These are phyloP conservation scores for Lasiodiplodia hormozganensis DNA, from an alignment of 2,329 filamentous ascomycete species.

Conservation along the genomic window DNA sequence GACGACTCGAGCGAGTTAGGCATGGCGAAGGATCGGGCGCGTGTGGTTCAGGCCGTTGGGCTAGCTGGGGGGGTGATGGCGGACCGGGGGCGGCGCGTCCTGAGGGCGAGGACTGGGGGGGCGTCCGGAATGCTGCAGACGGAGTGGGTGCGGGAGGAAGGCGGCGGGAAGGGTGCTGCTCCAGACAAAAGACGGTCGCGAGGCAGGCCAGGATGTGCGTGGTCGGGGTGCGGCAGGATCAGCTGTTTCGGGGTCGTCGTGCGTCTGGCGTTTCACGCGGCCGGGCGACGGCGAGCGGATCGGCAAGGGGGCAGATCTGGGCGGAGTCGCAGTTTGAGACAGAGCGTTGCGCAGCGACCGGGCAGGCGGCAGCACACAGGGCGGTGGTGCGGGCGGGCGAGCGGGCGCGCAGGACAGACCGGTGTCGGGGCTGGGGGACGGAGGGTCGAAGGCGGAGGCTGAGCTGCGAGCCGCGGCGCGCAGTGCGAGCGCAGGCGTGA, in stretches of 20 bases:
- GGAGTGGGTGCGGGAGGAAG: conserved; percentile 5
- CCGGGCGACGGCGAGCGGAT: conserved; percentile 24
- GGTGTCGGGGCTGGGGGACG: not conserved
- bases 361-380: not conserved
- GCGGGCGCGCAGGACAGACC: not conserved
- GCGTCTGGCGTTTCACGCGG: conserved; percentile 28
- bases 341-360: conserved; percentile 23
- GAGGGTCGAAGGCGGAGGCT: not conserved
- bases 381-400: not conserved
- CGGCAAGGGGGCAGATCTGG: conserved; percentile 27
- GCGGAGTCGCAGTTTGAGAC: conserved; percentile 22
- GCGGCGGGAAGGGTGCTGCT: conserved; percentile 5
- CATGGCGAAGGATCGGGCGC: conserved; percentile 36
- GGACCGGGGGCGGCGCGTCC: conserved; percentile 4
- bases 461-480: not conserved
- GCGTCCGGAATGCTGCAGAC: conserved; percentile 26
- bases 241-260: conserved; percentile 27
- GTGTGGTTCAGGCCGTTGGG: conserved; percentile 22
- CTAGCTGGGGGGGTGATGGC: conserved; percentile 3
- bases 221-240: conserved; percentile 23
- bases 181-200: conserved; percentile 21
- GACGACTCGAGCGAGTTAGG: conserved; percentile 49
- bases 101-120: not conserved
- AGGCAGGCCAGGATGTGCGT: conserved; percentile 21
- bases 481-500: not conserved